Base-by-base conservation (phyloP, 768 basidiomycete species). In the Mycena leptocephala region DNA sequence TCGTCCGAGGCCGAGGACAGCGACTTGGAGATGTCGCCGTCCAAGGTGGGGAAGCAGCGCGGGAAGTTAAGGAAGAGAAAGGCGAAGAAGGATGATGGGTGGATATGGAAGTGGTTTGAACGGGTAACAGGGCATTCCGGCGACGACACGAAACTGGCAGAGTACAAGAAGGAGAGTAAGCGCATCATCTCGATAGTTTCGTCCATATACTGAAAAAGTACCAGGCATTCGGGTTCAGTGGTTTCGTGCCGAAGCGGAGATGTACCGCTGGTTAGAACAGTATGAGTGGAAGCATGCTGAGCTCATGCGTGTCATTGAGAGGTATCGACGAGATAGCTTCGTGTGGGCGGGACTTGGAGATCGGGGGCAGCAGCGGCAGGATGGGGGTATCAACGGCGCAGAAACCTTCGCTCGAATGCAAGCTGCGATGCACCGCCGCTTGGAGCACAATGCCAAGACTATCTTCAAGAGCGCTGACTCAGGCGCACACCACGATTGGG, bases 61-160 rank as follows among this genome's bases (percentile, higher is more conserved):
- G 35, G 22, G 43, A 20, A 20, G 43, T n/a, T n/a, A n/a, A 46
- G 22, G 43, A 46, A 46, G 43, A 20, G 16, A 7, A 46, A 46
- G 43, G 43, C 16, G 7, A 75, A 69, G 39, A 75, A 75, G 62
- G 11, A 16, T 2, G 74, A 75, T 22, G 68, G 74, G 20, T 75
- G 74, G 74, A 75, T 75, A 16, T 75, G 74, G 74, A 28, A n/a
- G n/a, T n/a, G n/a, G n/a, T n/a, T 64, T 5, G 74, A 70, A 16
- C n/a, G 35, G 8, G 2, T 39, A 13, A 53, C 41, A n/a, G 61
- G 68, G 28, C 48, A 43, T 10, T 5, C 7, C 3, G 14, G 56
- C 6, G 13, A 35, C 33, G 33, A 70, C 20, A 61, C 3, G 20
- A 75, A 65, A n/a, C 24, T 70, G 43, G 51, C 20, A 14, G 68